Evolutionary conservation across 106 monocot genomes (phyloP), one percentile per base, ranked within the genome.

Genomic region (Platanthera guangdongensis): DNA sequence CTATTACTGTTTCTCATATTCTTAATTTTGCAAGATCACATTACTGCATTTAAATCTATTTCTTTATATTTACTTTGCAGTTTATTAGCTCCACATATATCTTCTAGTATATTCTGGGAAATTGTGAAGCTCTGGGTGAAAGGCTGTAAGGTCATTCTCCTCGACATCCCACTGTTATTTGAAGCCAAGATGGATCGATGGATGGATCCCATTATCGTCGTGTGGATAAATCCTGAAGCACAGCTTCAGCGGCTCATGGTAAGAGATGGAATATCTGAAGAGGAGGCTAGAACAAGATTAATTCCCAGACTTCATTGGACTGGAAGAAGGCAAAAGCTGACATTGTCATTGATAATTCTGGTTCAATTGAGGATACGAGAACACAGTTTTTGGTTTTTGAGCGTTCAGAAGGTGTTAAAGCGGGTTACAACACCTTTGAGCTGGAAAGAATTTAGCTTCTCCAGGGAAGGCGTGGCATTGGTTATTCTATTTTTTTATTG

Each of bases 131-230:
- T 94, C 19, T 97, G 97, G 97, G 45, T 90, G 8, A 97, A 89
- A 65, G 97, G 97, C 3, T 80, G 32, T 39, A 82, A 86, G 67
- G 88, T 91, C 47, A 86, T 97, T 50, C 76, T 97, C 65, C 89
- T 97, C 32, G 97, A 97, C 80, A 91, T 94, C 50, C 97, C 97
- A 49, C 73, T 97, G 47, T 74, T 97, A 32, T 97, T 97, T 51
- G 97, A 97, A 81, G 82, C 85, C 21, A 94, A 94, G 75, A 81
- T 91, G 86, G 88, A 95, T 72, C 69, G 82, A 57, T 87, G 84
- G 84, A 88, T 90, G 39, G 78, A 80, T 8, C 95, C 92, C 55
- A 78, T 91, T 7, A 86, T 94, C 46, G 97, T 91, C 49, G 91
- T 97, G 12, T 97, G 97, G 97, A 89, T 97, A 48, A 83, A 97